Evolutionary conservation across 2,329 filamentous ascomycete species (phyloP).

Genomic region (Exophiala sp.): DNA sequence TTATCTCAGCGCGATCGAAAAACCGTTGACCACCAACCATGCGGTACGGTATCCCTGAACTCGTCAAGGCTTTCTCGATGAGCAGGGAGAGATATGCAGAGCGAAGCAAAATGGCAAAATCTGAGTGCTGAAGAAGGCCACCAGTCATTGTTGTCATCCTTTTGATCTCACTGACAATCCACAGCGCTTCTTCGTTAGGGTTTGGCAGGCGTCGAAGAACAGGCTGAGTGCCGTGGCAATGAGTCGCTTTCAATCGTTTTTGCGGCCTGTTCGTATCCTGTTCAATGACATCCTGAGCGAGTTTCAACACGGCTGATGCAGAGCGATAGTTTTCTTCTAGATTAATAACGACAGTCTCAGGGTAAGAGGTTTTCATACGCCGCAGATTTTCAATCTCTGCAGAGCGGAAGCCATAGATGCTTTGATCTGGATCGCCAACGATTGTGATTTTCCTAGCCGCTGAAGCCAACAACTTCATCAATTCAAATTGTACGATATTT

Average conservation of each 20-base stretch:
- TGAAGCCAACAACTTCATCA: constrained; percentile 85
- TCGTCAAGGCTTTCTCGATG: constrained; percentile 79
- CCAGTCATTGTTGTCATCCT: constrained; percentile 69
- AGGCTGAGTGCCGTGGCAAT: constrained; percentile 73
- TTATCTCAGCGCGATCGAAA: constrained; percentile 87
- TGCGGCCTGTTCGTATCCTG: constrained; percentile 78
- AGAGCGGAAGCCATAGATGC: constrained; percentile 93
- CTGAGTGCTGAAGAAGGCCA: constrained; percentile 66
- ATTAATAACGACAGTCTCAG: constrained; percentile 74
- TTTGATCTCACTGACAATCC: constrained; percentile 82
- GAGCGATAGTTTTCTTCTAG: constrained; percentile 95
- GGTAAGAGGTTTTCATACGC: constrained; percentile 72
- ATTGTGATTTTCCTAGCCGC: constrained; percentile 75
- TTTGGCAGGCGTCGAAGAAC: constrained; percentile 73
- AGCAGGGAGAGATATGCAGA: constrained; percentile 77
- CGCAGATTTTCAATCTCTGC: constrained; percentile 87
- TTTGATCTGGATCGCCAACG: constrained; percentile 95
- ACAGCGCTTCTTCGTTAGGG: constrained; percentile 71
- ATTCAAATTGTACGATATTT: constrained; percentile 88
- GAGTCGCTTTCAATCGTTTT: constrained; percentile 76
- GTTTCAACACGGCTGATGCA: constrained; percentile 75
- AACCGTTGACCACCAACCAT: constrained; percentile 93
- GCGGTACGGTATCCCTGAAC: constrained; percentile 76
- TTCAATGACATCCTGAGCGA: constrained; percentile 81
- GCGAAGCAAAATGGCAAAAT: constrained; percentile 83